Percentiles rank a stretch among this genome's conserved stretches.
Evolutionary conservation across 2,329 filamentous ascomycete species (phyloP).

Genomic region (Stachybotrys chlorohalonatus): DNA sequence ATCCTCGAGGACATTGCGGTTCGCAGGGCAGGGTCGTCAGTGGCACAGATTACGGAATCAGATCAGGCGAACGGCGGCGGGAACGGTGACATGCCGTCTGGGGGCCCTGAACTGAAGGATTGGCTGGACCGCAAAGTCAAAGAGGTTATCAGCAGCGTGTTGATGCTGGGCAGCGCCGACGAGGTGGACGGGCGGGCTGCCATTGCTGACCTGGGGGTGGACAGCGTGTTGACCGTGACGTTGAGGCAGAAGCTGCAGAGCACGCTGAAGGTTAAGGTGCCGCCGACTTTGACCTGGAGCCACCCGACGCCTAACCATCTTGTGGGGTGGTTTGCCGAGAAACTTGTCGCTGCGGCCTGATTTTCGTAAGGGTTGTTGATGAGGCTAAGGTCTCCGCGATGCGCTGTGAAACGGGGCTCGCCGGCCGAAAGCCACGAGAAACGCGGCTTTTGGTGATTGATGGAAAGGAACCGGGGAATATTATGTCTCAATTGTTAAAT

Average conservation of each 20-base stretch:
- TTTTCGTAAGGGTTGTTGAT: background rate
- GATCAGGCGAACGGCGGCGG: background rate
- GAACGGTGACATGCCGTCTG: background rate
- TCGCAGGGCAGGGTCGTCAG: background rate
- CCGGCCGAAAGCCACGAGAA: too few relatives aligned
- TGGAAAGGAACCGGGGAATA: too few relatives aligned
- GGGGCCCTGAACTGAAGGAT: background rate
- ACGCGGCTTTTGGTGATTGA: too few relatives aligned
- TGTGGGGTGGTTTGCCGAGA: constrained; percentile 1
- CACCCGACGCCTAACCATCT: constrained; percentile 2
- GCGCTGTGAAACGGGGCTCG: too few relatives aligned
- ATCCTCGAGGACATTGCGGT: background rate
- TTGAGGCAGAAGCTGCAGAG: constrained; percentile 1
- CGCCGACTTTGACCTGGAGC: constrained; percentile 4
- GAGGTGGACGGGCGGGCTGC: background rate
- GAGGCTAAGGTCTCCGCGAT: too few relatives aligned
- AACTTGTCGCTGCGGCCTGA: background rate
- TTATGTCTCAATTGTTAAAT: too few relatives aligned
- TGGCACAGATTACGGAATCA: background rate
- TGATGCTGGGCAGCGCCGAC: background rate
- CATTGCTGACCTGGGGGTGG: background rate
- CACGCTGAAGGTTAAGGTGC: constrained; percentile 2
- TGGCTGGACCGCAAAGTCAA: background rate
- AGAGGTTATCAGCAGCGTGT: background rate
- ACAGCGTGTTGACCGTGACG: constrained; percentile 1